These are phyloP conservation scores for Paspalum vaginatum DNA, from an alignment of 176 grass and related monocot species.

Conservation along the genomic window DNA sequence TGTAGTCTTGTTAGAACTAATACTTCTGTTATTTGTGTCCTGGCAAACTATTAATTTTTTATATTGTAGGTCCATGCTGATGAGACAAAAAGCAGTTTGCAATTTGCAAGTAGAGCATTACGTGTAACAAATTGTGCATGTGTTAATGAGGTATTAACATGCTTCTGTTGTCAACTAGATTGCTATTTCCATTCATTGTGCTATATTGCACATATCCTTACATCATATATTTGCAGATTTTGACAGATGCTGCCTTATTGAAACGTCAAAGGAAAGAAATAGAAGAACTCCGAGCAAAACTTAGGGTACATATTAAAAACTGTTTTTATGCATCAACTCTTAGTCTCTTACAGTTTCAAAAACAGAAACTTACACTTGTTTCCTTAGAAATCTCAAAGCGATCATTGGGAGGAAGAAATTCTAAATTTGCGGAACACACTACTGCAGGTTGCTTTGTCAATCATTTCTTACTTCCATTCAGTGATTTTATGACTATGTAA, in stretches of 20 bases:
- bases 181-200: constrained; percentile 23
- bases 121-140: constrained; percentile 86
- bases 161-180: not conserved
- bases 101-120: constrained; percentile 91
- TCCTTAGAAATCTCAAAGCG: constrained; percentile 80
- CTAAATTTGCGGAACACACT: constrained; percentile 85
- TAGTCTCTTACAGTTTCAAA: constrained; percentile 25
- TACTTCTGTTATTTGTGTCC: not conserved
- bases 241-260: constrained; percentile 95
- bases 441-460: constrained; percentile 69
- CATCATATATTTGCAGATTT: constrained; percentile 59
- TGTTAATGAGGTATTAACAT: constrained; percentile 76
- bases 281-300: constrained; percentile 86
- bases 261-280: constrained; percentile 94
- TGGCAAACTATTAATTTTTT: constrained; percentile 29
- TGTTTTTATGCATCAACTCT: not conserved
- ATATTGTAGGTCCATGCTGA: constrained; percentile 73
- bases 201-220: constrained; percentile 31
- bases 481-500: not conserved
- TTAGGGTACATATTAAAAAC: constrained; percentile 51
- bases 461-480: constrained; percentile 24
- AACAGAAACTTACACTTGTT: constrained; percentile 25
- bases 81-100: constrained; percentile 95
- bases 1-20: constrained; percentile 3
- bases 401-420: constrained; percentile 94